A percentile compares a stretch with the other conserved stretches of the same genome.
Conservation (phyloP, 345 rosid genomes). For the Brassica napus region Da-Ae NC_063441.1:20590001-20590500, state of each 20-base stretch:
- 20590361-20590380: conserved; percentile 80
- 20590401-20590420: conserved; percentile 80
- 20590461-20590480: not conserved
- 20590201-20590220: conserved; percentile 86
- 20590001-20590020: conserved; percentile 49
- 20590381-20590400: conserved; percentile 64
- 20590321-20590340: conserved; percentile 76
- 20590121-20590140: conserved; percentile 57
- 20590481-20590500: not conserved
- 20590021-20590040: conserved; percentile 52
- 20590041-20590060: conserved; percentile 34
- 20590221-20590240: not conserved
- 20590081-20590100: conserved; percentile 9
- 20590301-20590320: conserved; percentile 12
- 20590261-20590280: not conserved
- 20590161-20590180: conserved; percentile 63
- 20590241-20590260: not conserved
- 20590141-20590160: conserved; percentile 70
- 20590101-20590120: conserved; percentile 9
- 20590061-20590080: conserved; percentile 3
- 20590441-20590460: not conserved
- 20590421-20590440: conserved; percentile 11
- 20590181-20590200: conserved; percentile 79
- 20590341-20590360: conserved; percentile 82
- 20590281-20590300: conserved; percentile 2